A percentile compares a stretch with the other conserved stretches of the same genome.
phyloP scores from a whole-genome alignment of 139 green algal species.

The Yamagishiella unicocca region DNA sequence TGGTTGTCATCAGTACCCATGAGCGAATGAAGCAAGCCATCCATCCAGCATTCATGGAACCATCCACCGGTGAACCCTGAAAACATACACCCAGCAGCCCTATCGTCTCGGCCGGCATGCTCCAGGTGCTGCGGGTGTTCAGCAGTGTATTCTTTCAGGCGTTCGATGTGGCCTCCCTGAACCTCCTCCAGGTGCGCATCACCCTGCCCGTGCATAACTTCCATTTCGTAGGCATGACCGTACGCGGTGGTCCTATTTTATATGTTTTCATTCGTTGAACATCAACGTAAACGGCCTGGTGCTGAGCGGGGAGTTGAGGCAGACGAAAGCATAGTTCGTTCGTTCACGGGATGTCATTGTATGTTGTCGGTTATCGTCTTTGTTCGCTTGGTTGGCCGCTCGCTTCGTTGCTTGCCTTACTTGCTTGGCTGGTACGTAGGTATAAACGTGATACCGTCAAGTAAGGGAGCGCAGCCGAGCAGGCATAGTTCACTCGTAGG shows the following conservation, averaged over 20 bases:
- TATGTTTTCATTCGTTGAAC: neutral
- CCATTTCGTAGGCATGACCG: neutral
- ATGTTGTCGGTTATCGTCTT: neutral
- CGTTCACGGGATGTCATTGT: neutral
- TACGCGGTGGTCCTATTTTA: neutral
- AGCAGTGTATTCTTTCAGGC: conserved; percentile 19
- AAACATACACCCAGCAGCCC: too few relatives aligned
- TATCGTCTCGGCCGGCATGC: too few relatives aligned
- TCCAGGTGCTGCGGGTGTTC: conserved; percentile 15
- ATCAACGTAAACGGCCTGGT: too few relatives aligned
- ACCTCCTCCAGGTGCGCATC: neutral
- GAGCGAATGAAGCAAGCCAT: neutral
- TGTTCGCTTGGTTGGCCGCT: neutral
- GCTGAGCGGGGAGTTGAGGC: neutral
- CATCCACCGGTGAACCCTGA: neutral
- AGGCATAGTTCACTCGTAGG: neutral
- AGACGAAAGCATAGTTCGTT: neutral
- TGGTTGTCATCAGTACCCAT: neutral
- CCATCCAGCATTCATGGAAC: neutral
- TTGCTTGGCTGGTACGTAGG: too few relatives aligned
- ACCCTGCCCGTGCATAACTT: neutral
- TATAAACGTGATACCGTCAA: neutral
- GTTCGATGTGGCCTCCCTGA: conserved; percentile 18
- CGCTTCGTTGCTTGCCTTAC: neutral
- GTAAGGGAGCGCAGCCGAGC: too few relatives aligned